Base-by-base conservation (phyloP, 768 basidiomycete species). In the Suillus discolor region DNA sequence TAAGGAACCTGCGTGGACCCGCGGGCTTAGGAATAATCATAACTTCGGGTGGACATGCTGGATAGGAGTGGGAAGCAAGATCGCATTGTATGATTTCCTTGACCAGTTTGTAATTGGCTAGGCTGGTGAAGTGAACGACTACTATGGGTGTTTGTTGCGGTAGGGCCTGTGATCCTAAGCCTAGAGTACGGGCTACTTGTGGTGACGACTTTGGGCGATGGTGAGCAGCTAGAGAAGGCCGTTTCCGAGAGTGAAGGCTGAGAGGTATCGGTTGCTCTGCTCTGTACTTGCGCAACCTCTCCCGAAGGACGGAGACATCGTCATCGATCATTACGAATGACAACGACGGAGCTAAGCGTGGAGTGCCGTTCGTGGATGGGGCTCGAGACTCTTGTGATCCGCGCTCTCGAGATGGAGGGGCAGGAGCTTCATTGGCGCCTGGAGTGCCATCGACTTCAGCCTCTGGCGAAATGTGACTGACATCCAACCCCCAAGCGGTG, bases 1-100 rank as follows among this genome's bases (percentile, higher is more conserved):
- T 96, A 69, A 99, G 81, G 70, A 98, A 90, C 11, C 97, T 88
- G 45, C 97, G 88, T 8, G 97, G 97, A 6, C 97, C 97, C 20
- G 93, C 96, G 12, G 97, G 97, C 78, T 99, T 99, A 25, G 96
- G 97, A 45, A 99, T 90, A 69, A 99, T 94, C 85, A 99, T 93
- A 36, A 99, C 87, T 71, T 99, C 97, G 1, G 97, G 90, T 13
- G 91, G 75, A 13, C 84, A 78, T 42, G 79, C 76, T 25, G 78
- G 71, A 62, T 84, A 85, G 1, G 83, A 82, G 63, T 83, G 83
- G 0, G 82, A 82, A 23, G 89, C 80, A 36, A 77, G 70, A 23
- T 77, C 71, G 20, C 86, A 87, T 69, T 96, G 91, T 23, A 99
- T 83, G 13, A 90, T 82, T 69, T 98, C 96, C 73, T 93, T 94